Base-by-base conservation (phyloP, 2,329 filamentous ascomycete genomes). In the Atkinsonella texensis region DNA sequence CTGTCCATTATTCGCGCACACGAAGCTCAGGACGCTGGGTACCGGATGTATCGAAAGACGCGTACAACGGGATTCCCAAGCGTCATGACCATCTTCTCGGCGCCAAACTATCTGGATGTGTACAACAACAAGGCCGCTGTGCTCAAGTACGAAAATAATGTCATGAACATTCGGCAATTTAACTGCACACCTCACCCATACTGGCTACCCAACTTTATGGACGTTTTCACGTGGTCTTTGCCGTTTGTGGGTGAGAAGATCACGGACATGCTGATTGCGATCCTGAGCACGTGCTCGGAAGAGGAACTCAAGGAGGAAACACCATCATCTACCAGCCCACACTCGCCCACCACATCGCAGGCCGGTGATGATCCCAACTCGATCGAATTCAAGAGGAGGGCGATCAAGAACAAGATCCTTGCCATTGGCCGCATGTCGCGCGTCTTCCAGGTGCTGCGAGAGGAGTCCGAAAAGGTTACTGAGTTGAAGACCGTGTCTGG, bases 81-180 rank as follows among this genome's bases (percentile, higher is more conserved):
- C 72, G 93, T 98, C 57, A 98, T 98, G 93, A 98, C 93, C 60
- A 98, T 98, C 63, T 98, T 98, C 77, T 97, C 91, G 44, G 93
- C 93, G 1, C 93, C 93, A 39, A 98, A 98, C 71, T 98, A 98
- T 67, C 82, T 98, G 57, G 93, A 98, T 64, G 90, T 98, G 39
- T 98, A 98, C 74, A 98, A 98, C 81, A 98, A 98, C 79, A 98
- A 98, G 76, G 93, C 93, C 2, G 93, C 93, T 0, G 93, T 98
- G 41, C 76, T 98, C 62, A 98, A 98, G 74, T 98, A 98, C 68
- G 93, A 98, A 74, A 98, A 98, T 72, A 98, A 98, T 65, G 93
- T 98, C 55, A 98, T 98, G 93, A 98, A 98, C 75, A 98, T 98
- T 65, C 83, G 93, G 54, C 93, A 98, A 70, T 98, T 98, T 75